Evolutionary conservation across 169 alveolate species (phyloP).

Genomic region (Plasmodium fragile): DNA sequence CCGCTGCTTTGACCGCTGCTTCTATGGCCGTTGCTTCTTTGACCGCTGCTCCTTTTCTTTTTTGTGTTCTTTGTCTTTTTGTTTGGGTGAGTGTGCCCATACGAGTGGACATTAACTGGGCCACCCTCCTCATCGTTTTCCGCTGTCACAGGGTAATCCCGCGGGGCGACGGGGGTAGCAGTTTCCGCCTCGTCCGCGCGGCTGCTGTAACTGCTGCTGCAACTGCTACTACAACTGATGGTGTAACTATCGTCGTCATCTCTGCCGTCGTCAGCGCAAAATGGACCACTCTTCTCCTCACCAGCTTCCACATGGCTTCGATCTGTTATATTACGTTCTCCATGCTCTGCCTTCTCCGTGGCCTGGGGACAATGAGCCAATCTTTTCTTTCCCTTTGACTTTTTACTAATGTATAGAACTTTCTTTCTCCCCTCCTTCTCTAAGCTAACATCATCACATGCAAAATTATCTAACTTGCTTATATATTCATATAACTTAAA

Average conservation of each 20-base stretch:
- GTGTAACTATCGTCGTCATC: background rate
- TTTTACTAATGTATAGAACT: background rate
- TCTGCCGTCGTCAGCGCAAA: background rate
- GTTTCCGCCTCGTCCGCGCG: background rate
- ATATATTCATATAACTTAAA: conserved; percentile 67
- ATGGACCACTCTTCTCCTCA: background rate
- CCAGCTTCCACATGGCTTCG: background rate
- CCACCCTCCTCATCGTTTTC: background rate
- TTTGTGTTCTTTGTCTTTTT: background rate
- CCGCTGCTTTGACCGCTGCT: background rate
- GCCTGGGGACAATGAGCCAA: background rate
- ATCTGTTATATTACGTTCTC: background rate
- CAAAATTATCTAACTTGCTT: conserved; percentile 14
- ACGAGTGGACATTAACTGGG: background rate
- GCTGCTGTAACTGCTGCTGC: background rate
- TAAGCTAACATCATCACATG: background rate
- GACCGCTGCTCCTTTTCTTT: background rate
- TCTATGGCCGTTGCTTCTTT: background rate
- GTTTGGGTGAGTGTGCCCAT: background rate
- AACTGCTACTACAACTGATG: background rate
- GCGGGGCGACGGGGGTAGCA: background rate
- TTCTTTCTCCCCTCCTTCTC: conserved; percentile 15
- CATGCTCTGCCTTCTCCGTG: background rate
- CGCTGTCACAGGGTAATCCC: background rate
- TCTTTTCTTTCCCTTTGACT: background rate